phyloP scores from a whole-genome alignment of 2,329 filamentous ascomycete genomes.

The Trichoderma koningiopsis region DNA sequence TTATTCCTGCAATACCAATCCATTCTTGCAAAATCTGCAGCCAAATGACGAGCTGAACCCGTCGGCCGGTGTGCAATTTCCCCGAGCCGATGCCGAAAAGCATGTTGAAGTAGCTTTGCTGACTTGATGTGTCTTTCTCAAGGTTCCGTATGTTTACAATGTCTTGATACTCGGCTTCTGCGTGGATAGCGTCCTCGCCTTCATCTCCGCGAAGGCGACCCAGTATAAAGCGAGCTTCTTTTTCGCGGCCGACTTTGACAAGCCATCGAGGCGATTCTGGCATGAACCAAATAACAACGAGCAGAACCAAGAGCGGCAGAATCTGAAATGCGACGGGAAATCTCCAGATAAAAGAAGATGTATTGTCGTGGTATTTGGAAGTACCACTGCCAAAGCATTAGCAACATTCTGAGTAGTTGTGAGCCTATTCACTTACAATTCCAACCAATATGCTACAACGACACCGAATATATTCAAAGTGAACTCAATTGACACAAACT shows the following conservation, averaged over 20 bases:
- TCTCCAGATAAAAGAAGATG: conserved; percentile 63
- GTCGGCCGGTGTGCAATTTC: conserved; percentile 65
- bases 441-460: conserved; percentile 60
- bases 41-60: conserved; percentile 71
- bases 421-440: conserved; percentile 41
- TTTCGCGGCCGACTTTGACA: conserved; percentile 64
- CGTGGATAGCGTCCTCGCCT: conserved; percentile 53
- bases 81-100: conserved; percentile 66
- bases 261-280: conserved; percentile 71
- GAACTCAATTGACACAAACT: conserved; percentile 72
- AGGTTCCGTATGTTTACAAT: conserved; percentile 65
- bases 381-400: conserved; percentile 44
- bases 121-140: conserved; percentile 61
- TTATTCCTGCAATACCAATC: conserved; percentile 70
- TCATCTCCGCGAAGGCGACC: conserved; percentile 62
- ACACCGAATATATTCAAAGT: conserved; percentile 74
- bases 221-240: conserved; percentile 69
- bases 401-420: neutral
- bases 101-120: conserved; percentile 66
- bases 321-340: conserved; percentile 74
- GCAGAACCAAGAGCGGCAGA: conserved; percentile 59
- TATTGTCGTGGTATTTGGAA: conserved; percentile 61
- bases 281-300: conserved; percentile 64
- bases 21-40: conserved; percentile 72
- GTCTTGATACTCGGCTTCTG: conserved; percentile 67